Percentiles rank a stretch among this genome's conserved stretches.
phyloP scores from a whole-genome alignment of 1,284 basidiomycete genomes.

The Melampsora larici-populina region DNA sequence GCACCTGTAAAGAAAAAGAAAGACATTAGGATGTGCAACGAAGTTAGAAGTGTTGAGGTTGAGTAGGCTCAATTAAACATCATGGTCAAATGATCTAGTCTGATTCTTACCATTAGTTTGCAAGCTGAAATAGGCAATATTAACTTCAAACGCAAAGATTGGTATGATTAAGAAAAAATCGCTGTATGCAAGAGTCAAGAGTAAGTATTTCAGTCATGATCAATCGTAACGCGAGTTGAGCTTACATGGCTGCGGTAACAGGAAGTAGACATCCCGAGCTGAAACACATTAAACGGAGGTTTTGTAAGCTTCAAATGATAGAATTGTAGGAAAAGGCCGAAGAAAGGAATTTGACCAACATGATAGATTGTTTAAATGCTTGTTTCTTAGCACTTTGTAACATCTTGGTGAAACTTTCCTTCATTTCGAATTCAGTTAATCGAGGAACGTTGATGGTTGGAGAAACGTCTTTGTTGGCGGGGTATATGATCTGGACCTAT shows the following conservation, averaged over 20 bases:
- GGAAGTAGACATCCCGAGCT: constrained; percentile 20
- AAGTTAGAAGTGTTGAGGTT: not conserved
- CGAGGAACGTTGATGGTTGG: not conserved
- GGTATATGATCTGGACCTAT: not conserved
- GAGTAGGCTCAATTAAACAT: no score
- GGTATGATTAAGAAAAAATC: constrained; percentile 31
- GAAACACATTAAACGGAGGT: not conserved
- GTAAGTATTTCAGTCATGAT: not conserved
- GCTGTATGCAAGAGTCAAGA: not conserved
- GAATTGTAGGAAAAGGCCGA: not conserved
- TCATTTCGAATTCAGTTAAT: not conserved
- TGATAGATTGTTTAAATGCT: not conserved
- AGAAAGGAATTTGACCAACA: not conserved
- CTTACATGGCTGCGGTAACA: constrained; percentile 22
- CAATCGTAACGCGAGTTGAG: not conserved
- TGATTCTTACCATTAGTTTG: constrained; percentile 25
- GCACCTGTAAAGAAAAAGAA: constrained; percentile 19
- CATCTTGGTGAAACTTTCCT: constrained; percentile 4
- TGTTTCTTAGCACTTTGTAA: not conserved
- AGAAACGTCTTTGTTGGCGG: not conserved
- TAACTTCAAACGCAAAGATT: constrained; percentile 31
- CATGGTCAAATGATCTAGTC: not conserved
- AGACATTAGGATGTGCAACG: not conserved
- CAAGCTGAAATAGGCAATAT: constrained; percentile 26
- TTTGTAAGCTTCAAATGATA: not conserved